These are phyloP conservation scores for Suhomyces sp. DNA, from an alignment of 805 yeast genomes.

Conservation along the genomic window DNA sequence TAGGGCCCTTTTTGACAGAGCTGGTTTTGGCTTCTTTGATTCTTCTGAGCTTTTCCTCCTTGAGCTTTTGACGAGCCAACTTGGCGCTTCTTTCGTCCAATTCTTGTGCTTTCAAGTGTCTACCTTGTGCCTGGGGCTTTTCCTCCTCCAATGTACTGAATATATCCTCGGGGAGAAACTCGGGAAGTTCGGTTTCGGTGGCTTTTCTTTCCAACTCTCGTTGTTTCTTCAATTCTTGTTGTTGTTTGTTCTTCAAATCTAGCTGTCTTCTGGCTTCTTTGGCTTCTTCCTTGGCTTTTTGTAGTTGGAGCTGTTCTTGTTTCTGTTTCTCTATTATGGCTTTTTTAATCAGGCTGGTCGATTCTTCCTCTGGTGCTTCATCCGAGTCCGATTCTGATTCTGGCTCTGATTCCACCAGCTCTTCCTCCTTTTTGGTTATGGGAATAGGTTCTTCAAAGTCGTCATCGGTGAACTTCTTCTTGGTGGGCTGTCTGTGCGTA, in stretches of 20 bases:
- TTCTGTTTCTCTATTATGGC: constrained; percentile 24
- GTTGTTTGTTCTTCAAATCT: constrained; percentile 31
- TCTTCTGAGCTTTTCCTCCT: constrained; percentile 31
- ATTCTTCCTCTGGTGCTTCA: constrained; percentile 47
- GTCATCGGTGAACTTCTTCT: constrained; percentile 32
- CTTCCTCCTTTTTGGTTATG: neutral
- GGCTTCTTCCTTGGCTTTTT: constrained; percentile 24
- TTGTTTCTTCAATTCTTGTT: constrained; percentile 30
- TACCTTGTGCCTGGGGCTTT: constrained; percentile 11
- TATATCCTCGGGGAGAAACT: constrained; percentile 40
- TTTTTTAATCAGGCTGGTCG: constrained; percentile 26
- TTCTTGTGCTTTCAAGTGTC: constrained; percentile 32
- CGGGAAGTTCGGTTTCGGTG: constrained; percentile 28
- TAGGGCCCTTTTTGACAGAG: constrained; percentile 38
- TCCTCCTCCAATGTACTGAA: constrained; percentile 21
- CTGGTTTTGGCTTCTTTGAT: constrained; percentile 22
- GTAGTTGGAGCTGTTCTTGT: constrained; percentile 19
- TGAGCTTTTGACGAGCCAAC: constrained; percentile 25
- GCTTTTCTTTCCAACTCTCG: constrained; percentile 13
- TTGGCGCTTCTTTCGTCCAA: constrained; percentile 29
- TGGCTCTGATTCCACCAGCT: constrained; percentile 6
- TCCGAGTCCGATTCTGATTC: constrained; percentile 23
- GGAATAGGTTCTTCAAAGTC: constrained; percentile 9
- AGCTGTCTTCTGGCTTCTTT: constrained; percentile 36
- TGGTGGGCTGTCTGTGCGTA: constrained; percentile 17